phyloP scores from a whole-genome alignment of 2,329 filamentous ascomycete genomes.

The Aspergillus versicolor region DNA sequence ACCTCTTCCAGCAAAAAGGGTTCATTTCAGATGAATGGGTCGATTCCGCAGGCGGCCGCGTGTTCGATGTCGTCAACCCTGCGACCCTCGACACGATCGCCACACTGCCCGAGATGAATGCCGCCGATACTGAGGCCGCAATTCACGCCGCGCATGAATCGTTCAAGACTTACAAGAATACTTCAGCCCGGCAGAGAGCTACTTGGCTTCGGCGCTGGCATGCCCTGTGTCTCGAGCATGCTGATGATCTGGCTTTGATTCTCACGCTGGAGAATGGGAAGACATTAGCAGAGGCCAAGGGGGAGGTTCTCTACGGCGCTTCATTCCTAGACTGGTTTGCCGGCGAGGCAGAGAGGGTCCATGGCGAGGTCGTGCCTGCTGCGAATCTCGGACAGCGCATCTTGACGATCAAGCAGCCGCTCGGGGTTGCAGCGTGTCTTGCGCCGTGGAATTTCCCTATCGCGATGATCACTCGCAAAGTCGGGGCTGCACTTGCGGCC shows the following conservation, averaged over 20 bases:
- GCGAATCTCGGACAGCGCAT: constrained; percentile 61
- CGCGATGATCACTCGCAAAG: constrained; percentile 61
- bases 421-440: constrained; percentile 79
- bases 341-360: constrained; percentile 50
- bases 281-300: constrained; percentile 50
- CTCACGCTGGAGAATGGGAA: constrained; percentile 64
- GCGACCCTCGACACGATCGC: constrained; percentile 8
- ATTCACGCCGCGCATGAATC: constrained; percentile 4
- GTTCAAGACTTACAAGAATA: constrained; percentile 5
- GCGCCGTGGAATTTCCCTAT: constrained; percentile 88
- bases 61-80: constrained; percentile 10
- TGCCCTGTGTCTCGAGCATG: constrained; percentile 54
- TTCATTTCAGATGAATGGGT: constrained; percentile 20
- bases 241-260: constrained; percentile 51
- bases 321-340: constrained; percentile 55
- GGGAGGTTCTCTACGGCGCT: constrained; percentile 50
- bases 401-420: constrained; percentile 74
- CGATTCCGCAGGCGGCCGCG: constrained; percentile 2
- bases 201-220: constrained; percentile 53
- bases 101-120: constrained; percentile 8
- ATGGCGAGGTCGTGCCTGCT: constrained; percentile 59
- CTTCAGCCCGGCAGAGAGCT: constrained; percentile 4
- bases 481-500: constrained; percentile 36
- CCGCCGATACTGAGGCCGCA: constrained; percentile 4
- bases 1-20: constrained; percentile 25